Evolutionary conservation across 2,329 filamentous ascomycete species (phyloP), one percentile per base, ranked within the genome.

Genomic region (Diaporthe caulivora): DNA sequence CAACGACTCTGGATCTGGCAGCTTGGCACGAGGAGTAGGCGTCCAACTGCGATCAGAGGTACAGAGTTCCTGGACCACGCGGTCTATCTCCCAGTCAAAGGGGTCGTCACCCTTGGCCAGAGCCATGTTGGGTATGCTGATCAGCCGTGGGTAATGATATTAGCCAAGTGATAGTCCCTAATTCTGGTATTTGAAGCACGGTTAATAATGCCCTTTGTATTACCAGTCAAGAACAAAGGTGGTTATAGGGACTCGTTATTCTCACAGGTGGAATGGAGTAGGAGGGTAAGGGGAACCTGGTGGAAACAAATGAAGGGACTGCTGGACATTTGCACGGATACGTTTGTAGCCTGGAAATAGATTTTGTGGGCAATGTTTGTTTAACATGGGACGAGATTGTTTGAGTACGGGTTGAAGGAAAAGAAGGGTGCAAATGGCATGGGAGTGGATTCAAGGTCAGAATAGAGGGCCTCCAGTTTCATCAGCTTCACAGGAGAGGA

Each of bases 51-150:
- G 84, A 4, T 85, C 79, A 2, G 84, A 78, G 29, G 87, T 85
- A 79, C 92, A 94, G 4, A 97, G 85, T 78, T 92, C 91, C 21
- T 86, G 80, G 13, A 93, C 88, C 15, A 97, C 90, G 47, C 91
- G 87, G 49, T 93, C 90, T 42, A 92, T 86, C 47, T 88, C 88
- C 95, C 95, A 97, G 70, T 87, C 79, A 81, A 92, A 93, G n/a
- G 95, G 94, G 82, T 97, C 94, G 72, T 83, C 80, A 21, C 81
- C 80, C 62, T 81, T 81, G 68, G 74, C 75, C 34, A 75, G 70
- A 40, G 75, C 79, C 82, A 80, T 83, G 79, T 78, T 80, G 21
- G 15, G 7, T 57, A 29, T 24, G 55, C 13, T 26, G 24, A 15
- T 68, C 34, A 49, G 62, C 65, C 31, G 44, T n/a, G 26, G 47